Base-by-base conservation (phyloP, 306 rosid species). In the Canavalia gladiata region DNA sequence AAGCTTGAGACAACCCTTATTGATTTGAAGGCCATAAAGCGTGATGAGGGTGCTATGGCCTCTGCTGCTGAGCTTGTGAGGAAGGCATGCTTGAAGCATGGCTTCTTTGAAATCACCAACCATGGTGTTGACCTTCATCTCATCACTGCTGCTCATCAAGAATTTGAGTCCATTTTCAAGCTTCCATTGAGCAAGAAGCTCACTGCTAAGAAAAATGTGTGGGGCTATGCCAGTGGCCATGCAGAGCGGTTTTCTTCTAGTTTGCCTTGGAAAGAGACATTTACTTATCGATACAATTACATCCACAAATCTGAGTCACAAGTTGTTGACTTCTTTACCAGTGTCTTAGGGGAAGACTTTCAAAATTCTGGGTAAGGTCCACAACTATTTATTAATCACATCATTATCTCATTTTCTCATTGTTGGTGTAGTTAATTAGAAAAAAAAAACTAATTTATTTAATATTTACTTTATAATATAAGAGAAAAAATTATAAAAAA, bases 221-320 rank as follows among this genome's bases (percentile, higher is more conserved):
- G 90, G 6, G 52, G 97, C 2, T 92, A 92, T 60, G 87, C 97
- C 0, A 84, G 89, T 4, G 97, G 91, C 35, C 97, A 90, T 83
- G 85, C 92, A 2, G 86, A 88, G 2, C 84, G 92, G 2, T 92
- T 12, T 13, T 52, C 88, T 0, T 49, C 91, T 0, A 86, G 76
- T 70, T 62, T 92, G 86, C 97, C 97, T 8, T 92, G 94, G 97
- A 92, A 90, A 64, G 94, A 92, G 83, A 72, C 89, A 0, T 81
- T 87, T 35, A 76, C 92, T 58, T 86, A 84, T 39, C 59, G 31
- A 4, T 84, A 84, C 72, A 49, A 73, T 6, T 70, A 50, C 6
- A 1, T 13, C 2, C 30, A 72, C 8, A 12, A 59, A 35, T 74
- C 83, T 4, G 7, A 59, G 0, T 31, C 70, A 2, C 57, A 72